These are phyloP conservation scores for Blastosporella zonata DNA, from an alignment of 1,284 basidiomycete genomes.

Conservation along the genomic window DNA sequence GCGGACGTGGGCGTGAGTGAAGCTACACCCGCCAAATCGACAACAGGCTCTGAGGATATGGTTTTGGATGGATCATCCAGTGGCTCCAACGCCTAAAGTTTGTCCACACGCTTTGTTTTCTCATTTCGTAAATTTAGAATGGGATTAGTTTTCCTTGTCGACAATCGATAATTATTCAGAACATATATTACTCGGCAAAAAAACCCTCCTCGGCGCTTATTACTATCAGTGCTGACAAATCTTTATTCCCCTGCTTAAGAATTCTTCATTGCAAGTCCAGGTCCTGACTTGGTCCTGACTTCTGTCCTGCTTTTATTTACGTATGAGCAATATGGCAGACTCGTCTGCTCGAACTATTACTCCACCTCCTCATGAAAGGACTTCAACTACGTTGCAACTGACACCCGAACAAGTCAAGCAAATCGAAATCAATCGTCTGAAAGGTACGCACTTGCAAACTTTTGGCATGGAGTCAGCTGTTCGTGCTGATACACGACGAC, in stretches of 20 bases:
- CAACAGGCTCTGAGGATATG: constrained; percentile 17
- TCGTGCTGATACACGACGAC: background rate
- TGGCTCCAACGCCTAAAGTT: constrained; percentile 2
- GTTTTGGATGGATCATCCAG: constrained; percentile 17
- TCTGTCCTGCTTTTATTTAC: background rate
- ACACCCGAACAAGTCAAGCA: constrained; percentile 9
- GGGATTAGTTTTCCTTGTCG: too few species aligned
- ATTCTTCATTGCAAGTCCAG: too few species aligned
- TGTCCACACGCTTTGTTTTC: background rate
- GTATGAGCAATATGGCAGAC: background rate
- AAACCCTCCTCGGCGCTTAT: too few species aligned
- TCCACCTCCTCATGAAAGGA: background rate
- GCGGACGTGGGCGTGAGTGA: constrained; percentile 16
- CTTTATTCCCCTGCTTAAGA: too few species aligned
- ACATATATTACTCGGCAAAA: too few species aligned
- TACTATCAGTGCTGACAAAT: too few species aligned
- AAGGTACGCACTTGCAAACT: constrained; percentile 4
- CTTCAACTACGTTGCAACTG: background rate
- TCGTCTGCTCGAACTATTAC: background rate
- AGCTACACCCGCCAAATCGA: constrained; percentile 8
- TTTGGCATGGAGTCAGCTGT: background rate
- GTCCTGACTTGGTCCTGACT: too few species aligned
- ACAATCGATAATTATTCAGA: too few species aligned
- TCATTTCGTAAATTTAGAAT: background rate
- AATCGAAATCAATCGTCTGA: constrained; percentile 10